phyloP scores from a whole-genome alignment of 2,329 filamentous ascomycete genomes.

The Corinectria fuckeliana region DNA sequence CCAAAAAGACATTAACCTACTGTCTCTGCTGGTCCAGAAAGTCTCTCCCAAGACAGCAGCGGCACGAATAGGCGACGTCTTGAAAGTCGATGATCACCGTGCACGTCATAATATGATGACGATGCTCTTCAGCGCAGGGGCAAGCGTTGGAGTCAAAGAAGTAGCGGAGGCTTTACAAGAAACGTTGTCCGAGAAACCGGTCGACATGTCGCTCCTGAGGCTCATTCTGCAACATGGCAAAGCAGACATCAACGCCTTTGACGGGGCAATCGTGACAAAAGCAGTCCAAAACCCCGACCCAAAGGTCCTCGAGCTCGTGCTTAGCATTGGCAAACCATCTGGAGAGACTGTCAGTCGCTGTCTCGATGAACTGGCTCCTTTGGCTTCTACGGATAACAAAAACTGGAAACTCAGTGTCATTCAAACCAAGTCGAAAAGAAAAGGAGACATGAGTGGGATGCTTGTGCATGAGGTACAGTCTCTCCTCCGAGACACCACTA shows the following conservation, averaged over 20 bases:
- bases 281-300: conserved; percentile 53
- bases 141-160: conserved; percentile 49
- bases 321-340: conserved; percentile 54
- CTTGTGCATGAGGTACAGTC: conserved; percentile 59
- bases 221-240: conserved; percentile 58
- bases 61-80: conserved; percentile 55
- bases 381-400: conserved; percentile 54
- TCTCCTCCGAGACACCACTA: conserved; percentile 46
- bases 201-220: conserved; percentile 57
- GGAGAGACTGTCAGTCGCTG: conserved; percentile 51
- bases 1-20: conserved; percentile 54
- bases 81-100: conserved; percentile 51
- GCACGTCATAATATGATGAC: conserved; percentile 54
- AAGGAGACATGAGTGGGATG: conserved; percentile 51
- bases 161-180: conserved; percentile 52
- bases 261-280: conserved; percentile 51
- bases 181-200: conserved; percentile 51
- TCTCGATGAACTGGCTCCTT: conserved; percentile 50
- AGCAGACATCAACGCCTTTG: conserved; percentile 59
- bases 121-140: conserved; percentile 55
- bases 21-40: conserved; percentile 54
- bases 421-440: conserved; percentile 50
- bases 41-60: conserved; percentile 55
- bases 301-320: conserved; percentile 55
- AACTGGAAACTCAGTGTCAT: conserved; percentile 57